These are phyloP conservation scores for Hypoxylon cercidicola DNA, from an alignment of 495 filamentous ascomycete species.

Conservation along the genomic window DNA sequence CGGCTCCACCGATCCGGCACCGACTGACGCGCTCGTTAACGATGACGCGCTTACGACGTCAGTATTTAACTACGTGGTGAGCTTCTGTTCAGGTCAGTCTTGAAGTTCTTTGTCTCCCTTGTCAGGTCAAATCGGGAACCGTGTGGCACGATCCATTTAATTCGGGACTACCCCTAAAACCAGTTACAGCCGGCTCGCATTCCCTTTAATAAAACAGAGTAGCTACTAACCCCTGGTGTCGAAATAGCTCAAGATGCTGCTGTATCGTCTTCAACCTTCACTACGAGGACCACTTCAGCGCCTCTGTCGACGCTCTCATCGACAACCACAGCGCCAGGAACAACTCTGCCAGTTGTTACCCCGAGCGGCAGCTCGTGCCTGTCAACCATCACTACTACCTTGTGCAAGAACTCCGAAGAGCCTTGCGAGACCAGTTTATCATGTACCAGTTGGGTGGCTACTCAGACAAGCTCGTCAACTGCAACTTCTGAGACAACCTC, in stretches of 20 bases:
- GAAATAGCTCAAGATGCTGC: conserved; percentile 2
- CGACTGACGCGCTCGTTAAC: background rate
- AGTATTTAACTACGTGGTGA: background rate
- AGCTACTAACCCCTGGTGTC: background rate
- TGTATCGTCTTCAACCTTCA: background rate
- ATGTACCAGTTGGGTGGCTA: too few species aligned
- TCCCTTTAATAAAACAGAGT: background rate
- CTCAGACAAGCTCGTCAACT: too few species aligned
- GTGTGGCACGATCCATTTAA: background rate
- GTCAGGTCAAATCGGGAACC: too few species aligned
- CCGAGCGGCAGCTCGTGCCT: too few species aligned
- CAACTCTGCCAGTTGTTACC: too few species aligned
- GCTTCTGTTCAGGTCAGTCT: conserved; percentile 8
- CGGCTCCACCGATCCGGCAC: background rate
- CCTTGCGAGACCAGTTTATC: too few species aligned
- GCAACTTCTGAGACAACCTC: conserved; percentile 72
- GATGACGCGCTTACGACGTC: conserved; percentile 3
- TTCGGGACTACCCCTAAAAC: background rate
- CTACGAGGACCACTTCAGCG: conserved; percentile 65
- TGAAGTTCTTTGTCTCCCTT: background rate
- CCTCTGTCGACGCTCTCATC: conserved; percentile 66
- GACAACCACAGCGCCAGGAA: too few species aligned
- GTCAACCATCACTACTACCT: too few species aligned
- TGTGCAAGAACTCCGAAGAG: too few species aligned
- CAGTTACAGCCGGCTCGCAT: background rate